These are phyloP conservation scores for Cyberlindnera sargentensis DNA, from an alignment of 805 yeast genomes.

Conservation along the genomic window DNA sequence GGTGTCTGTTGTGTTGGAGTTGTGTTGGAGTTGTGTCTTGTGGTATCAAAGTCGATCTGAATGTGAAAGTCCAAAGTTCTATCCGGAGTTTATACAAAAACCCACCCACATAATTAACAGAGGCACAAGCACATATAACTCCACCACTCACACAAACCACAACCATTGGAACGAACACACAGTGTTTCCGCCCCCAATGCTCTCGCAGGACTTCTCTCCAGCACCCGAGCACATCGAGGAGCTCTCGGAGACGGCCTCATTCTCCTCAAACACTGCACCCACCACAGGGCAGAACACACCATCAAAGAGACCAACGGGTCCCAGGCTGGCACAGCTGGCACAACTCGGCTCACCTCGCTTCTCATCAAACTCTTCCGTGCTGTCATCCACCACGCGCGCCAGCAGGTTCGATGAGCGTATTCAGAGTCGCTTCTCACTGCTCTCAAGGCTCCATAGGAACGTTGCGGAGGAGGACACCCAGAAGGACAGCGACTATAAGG, in stretches of 20 bases:
- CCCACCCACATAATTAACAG: too few species aligned
- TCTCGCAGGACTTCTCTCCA: background rate
- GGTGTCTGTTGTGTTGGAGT: too few species aligned
- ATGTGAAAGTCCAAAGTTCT: too few species aligned
- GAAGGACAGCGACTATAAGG: too few species aligned
- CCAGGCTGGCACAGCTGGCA: background rate
- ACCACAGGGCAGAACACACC: slow-evolving; percentile 5
- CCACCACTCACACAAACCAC: too few species aligned
- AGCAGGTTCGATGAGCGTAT: slow-evolving; percentile 18
- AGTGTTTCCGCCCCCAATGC: too few species aligned
- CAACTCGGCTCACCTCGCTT: slow-evolving; percentile 8
- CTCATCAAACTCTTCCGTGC: slow-evolving; percentile 10
- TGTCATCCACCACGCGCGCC: slow-evolving; percentile 7
- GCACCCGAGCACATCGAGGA: background rate
- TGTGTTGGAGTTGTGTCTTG: too few species aligned
- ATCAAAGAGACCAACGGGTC: slow-evolving; percentile 1
- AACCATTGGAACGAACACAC: too few species aligned
- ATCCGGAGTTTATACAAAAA: too few species aligned
- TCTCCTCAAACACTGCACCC: background rate
- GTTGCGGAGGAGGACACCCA: background rate
- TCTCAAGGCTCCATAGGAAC: background rate
- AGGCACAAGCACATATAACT: too few species aligned
- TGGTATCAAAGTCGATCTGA: too few species aligned
- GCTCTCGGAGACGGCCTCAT: slow-evolving; percentile 6
- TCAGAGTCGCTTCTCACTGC: slow-evolving; percentile 11